These are phyloP conservation scores for Chaetomium olivaceum DNA, from an alignment of 2,329 filamentous ascomycete genomes.

Conservation along the genomic window DNA sequence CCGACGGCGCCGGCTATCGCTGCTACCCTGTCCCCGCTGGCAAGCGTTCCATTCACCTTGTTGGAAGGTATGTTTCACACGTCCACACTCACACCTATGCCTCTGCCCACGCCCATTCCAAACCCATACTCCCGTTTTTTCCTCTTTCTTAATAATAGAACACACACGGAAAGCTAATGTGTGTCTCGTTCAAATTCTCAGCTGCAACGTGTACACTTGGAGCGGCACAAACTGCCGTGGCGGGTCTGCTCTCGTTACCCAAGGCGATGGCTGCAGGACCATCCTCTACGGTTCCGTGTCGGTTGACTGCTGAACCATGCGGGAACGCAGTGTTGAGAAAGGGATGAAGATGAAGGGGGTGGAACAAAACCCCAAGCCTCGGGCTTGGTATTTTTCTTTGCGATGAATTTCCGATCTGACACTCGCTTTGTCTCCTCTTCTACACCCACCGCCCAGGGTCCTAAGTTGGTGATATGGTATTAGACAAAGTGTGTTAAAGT, in stretches of 20 bases:
- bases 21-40: conserved; percentile 2
- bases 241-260: neutral
- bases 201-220: neutral
- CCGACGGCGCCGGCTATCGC: neutral
- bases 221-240: neutral
- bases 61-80: conserved; percentile 4
- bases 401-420: too few species aligned
- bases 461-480: too few species aligned
- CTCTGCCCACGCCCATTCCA: too few species aligned
- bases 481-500: too few species aligned
- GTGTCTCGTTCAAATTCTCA: neutral
- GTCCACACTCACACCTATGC: neutral
- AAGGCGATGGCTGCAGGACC: neutral
- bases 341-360: neutral
- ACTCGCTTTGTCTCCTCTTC: too few species aligned
- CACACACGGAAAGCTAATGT: neutral
- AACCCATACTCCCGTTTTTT: too few species aligned
- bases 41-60: neutral
- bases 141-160: too few species aligned
- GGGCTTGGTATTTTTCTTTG: too few species aligned
- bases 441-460: too few species aligned
- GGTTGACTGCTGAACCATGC: neutral
- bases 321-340: neutral
- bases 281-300: neutral
- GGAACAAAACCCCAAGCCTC: too few species aligned